A percentile compares a stretch with the other conserved stretches of the same genome.
Conservation (phyloP, 345 rosid species). For the Acer negundo region DNA sequence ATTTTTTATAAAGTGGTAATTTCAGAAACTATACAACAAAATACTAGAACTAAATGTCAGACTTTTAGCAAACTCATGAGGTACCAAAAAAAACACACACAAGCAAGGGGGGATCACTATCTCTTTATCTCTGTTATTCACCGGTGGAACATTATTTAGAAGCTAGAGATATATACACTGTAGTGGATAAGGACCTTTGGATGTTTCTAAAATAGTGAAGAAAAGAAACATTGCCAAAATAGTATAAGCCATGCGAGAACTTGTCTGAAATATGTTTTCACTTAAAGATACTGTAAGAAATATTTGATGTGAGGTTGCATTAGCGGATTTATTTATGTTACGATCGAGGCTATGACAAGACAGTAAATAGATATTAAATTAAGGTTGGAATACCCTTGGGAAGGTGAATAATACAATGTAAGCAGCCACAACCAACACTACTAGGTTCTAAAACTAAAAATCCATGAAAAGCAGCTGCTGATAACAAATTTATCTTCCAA, state of each 20-base stretch:
- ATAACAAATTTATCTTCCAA: not conserved
- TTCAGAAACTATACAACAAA: not conserved
- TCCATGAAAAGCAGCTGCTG: not conserved
- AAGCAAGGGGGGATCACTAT: not conserved
- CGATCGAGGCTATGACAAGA: too few species aligned
- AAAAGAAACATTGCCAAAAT: too few species aligned
- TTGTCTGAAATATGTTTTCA: not conserved
- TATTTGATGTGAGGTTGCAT: not conserved
- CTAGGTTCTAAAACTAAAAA: not conserved
- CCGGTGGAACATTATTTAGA: not conserved
- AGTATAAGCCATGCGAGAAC: not conserved
- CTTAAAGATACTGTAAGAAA: too few species aligned
- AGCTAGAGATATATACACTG: not conserved
- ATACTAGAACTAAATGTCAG: not conserved
- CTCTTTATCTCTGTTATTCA: not conserved
- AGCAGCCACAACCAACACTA: not conserved
- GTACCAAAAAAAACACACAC: not conserved
- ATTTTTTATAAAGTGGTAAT: not conserved
- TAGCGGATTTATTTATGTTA: too few species aligned
- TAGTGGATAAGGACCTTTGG: not conserved
- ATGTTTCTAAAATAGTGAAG: too few species aligned
- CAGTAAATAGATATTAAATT: not conserved
- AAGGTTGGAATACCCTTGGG: not conserved
- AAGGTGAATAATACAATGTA: not conserved
- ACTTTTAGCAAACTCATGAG: not conserved